A percentile compares a stretch with the other conserved stretches of the same genome.
Evolutionary conservation across 2,329 filamentous ascomycete genomes (phyloP).

Genomic region (Botrytis pseudocinerea): DNA sequence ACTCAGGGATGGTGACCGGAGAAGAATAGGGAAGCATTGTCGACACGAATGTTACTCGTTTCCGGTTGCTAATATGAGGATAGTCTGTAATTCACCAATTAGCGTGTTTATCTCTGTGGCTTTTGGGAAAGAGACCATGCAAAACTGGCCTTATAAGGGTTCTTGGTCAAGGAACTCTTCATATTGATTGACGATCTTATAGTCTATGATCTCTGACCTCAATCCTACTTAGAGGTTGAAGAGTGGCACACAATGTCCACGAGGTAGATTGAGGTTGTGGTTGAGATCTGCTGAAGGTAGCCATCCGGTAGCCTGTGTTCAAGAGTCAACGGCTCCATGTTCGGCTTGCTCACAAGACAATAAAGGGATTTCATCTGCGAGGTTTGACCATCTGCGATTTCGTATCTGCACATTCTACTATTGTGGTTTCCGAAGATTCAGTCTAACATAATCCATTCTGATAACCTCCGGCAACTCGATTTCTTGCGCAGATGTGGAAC

Average conservation of each 20-base stretch:
- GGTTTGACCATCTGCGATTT: neutral
- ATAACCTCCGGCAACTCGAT: neutral
- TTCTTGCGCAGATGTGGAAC: neutral
- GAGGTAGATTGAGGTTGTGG: neutral
- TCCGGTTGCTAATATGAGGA: too few species aligned
- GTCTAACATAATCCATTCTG: fast-evolving
- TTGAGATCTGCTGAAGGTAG: neutral
- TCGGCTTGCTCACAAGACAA: neutral
- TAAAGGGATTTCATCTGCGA: neutral
- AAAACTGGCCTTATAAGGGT: neutral
- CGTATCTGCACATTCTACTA: neutral
- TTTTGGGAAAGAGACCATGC: neutral
- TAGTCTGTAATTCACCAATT: neutral
- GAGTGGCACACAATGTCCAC: fast-evolving
- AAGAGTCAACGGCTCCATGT: neutral
- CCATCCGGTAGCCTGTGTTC: neutral
- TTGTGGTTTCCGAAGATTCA: neutral
- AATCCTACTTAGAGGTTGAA: neutral
- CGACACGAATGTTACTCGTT: neutral
- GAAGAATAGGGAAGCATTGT: neutral
- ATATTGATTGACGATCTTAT: neutral
- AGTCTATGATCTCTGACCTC: fast-evolving
- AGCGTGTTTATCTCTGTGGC: neutral
- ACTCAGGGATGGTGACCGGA: too few species aligned
- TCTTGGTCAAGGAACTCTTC: neutral